Conservation (phyloP, 1,284 basidiomycete genomes). For the Ceratobasidium sp. region DNA sequence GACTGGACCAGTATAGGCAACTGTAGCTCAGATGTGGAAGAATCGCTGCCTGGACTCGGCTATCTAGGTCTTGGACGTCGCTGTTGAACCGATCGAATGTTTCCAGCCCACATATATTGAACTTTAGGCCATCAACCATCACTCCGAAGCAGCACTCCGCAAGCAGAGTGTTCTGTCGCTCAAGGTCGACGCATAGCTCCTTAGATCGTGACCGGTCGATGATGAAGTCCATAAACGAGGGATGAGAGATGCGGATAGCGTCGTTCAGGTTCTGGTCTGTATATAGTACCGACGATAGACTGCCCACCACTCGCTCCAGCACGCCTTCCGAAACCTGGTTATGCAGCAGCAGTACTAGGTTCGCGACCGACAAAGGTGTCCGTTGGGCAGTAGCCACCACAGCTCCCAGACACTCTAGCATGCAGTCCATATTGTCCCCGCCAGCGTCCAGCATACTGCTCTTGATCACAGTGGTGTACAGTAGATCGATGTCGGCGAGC, state of each 20-base stretch:
- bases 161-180: constrained; percentile 2
- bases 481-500: neutral
- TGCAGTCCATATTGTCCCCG: neutral
- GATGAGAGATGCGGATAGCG: constrained; percentile 34
- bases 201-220: constrained; percentile 21
- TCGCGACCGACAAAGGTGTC: neutral
- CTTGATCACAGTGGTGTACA: neutral
- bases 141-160: neutral
- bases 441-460: neutral
- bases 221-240: constrained; percentile 45
- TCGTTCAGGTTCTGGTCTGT: neutral
- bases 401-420: neutral
- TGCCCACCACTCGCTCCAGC: neutral
- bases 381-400: neutral
- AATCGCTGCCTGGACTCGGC: neutral
- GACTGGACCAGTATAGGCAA: constrained; percentile 10
- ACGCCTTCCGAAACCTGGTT: neutral
- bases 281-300: constrained; percentile 39
- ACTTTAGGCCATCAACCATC: neutral
- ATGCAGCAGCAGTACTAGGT: neutral
- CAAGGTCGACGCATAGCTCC: constrained; percentile 3
- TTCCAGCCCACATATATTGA: constrained; percentile 36
- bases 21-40: too few species aligned
- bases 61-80: constrained; percentile 1
- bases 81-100: constrained; percentile 8